Evolutionary conservation across 805 yeast species (phyloP).

Genomic region (Teunomyces kruisii): DNA sequence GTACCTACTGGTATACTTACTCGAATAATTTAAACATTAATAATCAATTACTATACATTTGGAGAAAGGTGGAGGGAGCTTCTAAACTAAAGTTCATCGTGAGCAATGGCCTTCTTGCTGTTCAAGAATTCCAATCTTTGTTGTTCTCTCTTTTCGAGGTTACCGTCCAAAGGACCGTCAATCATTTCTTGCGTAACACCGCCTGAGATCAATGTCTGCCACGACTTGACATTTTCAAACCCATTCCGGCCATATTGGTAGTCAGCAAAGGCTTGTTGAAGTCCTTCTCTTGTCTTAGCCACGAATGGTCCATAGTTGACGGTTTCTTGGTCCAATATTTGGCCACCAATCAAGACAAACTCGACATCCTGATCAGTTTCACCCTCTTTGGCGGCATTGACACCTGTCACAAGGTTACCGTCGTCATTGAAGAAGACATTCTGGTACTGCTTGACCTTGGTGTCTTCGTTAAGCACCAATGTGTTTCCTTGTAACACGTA

Average conservation of each 20-base stretch:
- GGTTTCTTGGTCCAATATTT: conserved; percentile 67
- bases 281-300: conserved; percentile 63
- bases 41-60: not conserved
- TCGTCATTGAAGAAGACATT: conserved; percentile 66
- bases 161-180: conserved; percentile 37
- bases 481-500: conserved; percentile 63
- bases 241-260: conserved; percentile 71
- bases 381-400: conserved; percentile 36
- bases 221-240: conserved; percentile 62
- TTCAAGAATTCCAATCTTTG: conserved; percentile 9
- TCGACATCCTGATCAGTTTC: conserved; percentile 45
- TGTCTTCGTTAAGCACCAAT: conserved; percentile 46
- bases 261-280: conserved; percentile 68
- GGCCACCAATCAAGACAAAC: conserved; percentile 75
- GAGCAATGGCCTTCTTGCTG: not conserved
- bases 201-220: conserved; percentile 50
- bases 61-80: not conserved
- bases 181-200: conserved; percentile 46
- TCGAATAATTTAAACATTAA: too few species aligned
- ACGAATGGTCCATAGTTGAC: conserved; percentile 94
- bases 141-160: conserved; percentile 29
- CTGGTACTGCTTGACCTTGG: conserved; percentile 44
- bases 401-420: conserved; percentile 47
- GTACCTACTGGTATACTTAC: too few species aligned
- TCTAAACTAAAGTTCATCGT: not conserved